Base-by-base conservation (phyloP, 768 basidiomycete genomes). In the Kondoa subrosea region DNA sequence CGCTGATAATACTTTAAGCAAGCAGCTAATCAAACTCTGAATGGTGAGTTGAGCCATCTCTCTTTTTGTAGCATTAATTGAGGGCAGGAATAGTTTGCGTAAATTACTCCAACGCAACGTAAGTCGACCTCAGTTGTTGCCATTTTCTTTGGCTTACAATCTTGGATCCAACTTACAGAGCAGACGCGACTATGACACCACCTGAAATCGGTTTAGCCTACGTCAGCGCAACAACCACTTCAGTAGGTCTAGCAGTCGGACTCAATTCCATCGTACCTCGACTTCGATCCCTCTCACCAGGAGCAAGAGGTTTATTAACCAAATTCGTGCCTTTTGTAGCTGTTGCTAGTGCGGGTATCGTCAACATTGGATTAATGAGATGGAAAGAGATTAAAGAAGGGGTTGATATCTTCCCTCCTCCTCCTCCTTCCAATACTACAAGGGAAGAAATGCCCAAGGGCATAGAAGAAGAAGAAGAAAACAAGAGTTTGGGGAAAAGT, bases 331-430 rank as follows among this genome's bases (percentile, higher is more conserved):
- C 79, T 1, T 80, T 80, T 66, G 78, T 74, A 2, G 75, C 76
- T 40, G 79, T 80, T 3, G 79, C 78, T 2, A 74, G 72, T 30
- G 79, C 79, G 17, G 79, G 79, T 15, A 74, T 77, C 57, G 79
- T 80, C 67, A 79, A 79, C 74, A 78, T 74, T 67, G 76, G 74
- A 16, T 25, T 67, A 17, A 70, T 73, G 69, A 50, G 72, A 27
- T 72, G 78, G 78, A 80, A 80, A 67, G 79, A 80, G 71, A 79
- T 80, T 73, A 70, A 76, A 15, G 78, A 80, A 33, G 79, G 79
- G 40, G 71, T 76, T 57, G 70, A 73, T 31, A 72, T 76, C 4
- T 77, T 71, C 74, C 75, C 73, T 29, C 67, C 76, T 30, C n/a
- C n/a, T n/a, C n/a, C n/a, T n/a, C n/a, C n/a, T n/a, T n/a, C n/a